Evolutionary conservation across 129 eudicot genomes (phyloP).

Genomic region (Pseudognaphalium luteoalbum): DNA sequence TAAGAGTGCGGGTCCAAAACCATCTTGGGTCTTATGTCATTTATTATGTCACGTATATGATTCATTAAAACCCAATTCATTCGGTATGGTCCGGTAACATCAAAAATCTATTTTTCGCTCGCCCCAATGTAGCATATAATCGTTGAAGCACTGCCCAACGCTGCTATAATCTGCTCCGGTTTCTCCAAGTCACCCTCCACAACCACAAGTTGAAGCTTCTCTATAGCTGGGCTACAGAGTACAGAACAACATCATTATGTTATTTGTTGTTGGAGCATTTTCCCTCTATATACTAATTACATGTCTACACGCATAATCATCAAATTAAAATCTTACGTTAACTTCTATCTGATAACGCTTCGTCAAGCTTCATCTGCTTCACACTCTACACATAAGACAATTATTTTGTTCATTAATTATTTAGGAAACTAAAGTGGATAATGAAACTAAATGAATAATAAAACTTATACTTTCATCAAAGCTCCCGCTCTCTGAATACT

Average conservation of each 20-base stretch:
- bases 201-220: constrained; percentile 93
- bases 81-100: constrained; percentile 90
- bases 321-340: constrained; percentile 58
- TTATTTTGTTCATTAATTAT: not conserved
- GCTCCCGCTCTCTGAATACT: constrained; percentile 79
- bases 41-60: too few species aligned
- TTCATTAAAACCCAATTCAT: too few species aligned
- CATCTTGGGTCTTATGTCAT: too few species aligned
- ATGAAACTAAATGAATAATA: constrained; percentile 12
- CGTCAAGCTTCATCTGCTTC: constrained; percentile 66
- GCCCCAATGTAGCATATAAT: constrained; percentile 98
- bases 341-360: constrained; percentile 44
- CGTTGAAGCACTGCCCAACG: constrained; percentile 67
- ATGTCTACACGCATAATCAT: constrained; percentile 5
- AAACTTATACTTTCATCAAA: constrained; percentile 61
- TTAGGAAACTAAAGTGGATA: constrained; percentile 10
- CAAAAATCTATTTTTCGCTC: constrained; percentile 89
- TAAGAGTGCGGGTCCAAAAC: too few species aligned
- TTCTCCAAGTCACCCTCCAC: constrained; percentile 93
- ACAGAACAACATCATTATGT: constrained; percentile 55
- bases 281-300: constrained; percentile 7
- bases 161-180: constrained; percentile 58
- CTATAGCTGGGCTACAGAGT: constrained; percentile 98
- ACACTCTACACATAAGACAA: constrained; percentile 59
- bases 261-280: constrained; percentile 24